These are phyloP conservation scores for Hylodesmum podocarpum DNA, from an alignment of 306 rosid species.

Conservation along the genomic window DNA sequence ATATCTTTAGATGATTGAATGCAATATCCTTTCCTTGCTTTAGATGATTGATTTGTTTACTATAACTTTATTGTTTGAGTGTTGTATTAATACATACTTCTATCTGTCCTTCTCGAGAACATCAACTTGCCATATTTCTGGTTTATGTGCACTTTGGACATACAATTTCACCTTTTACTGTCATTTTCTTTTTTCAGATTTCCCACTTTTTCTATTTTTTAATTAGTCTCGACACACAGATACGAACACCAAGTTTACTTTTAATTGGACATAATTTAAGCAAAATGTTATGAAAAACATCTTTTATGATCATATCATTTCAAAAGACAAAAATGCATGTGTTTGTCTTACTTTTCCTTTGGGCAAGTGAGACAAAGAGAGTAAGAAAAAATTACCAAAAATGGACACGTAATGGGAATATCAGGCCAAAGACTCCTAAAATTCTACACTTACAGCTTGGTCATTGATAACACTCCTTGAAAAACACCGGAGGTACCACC, in stretches of 20 bases:
- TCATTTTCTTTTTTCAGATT: neutral
- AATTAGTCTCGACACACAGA: neutral
- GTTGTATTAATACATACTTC: neutral
- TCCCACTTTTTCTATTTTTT: neutral
- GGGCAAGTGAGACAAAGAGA: conserved; percentile 27
- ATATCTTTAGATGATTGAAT: conserved; percentile 1
- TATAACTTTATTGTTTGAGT: conserved; percentile 7
- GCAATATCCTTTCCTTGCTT: neutral
- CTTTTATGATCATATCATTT: neutral
- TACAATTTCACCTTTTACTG: conserved; percentile 1
- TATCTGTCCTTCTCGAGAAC: neutral
- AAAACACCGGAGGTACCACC: conserved; percentile 96
- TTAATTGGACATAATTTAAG: neutral
- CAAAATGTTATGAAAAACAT: conserved; percentile 6
- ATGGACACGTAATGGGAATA: conserved; percentile 24
- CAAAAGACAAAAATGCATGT: conserved; percentile 16
- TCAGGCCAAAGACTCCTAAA: conserved; percentile 57
- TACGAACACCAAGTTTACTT: neutral
- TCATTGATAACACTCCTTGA: conserved; percentile 92
- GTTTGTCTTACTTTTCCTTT: conserved; percentile 3
- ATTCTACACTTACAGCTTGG: conserved; percentile 68
- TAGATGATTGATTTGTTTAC: neutral
- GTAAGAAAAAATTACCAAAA: neutral
- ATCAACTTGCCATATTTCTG: conserved; percentile 1
- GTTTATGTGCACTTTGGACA: neutral